Base-by-base conservation (phyloP, 139 green algal species). In the Haematococcus sp. region DNA sequence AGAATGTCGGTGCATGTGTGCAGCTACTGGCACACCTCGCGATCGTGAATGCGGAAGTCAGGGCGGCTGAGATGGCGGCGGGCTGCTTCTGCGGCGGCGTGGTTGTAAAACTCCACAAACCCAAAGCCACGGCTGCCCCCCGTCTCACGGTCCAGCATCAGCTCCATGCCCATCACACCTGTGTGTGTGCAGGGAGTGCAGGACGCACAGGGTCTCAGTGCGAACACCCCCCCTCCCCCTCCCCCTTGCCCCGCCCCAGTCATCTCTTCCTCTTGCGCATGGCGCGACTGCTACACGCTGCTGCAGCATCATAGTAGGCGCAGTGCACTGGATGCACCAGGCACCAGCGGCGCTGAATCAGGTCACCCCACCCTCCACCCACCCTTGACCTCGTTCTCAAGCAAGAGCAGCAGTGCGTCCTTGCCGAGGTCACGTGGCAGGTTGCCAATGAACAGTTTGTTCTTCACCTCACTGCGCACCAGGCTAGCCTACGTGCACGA, bases 51-150 rank as follows among this genome's bases (percentile, higher is more conserved):
- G 81, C 76, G 88, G 77, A 91, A 93, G 55, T 87, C 80, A 13
- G 88, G 75, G 33, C 79, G 54, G 20, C 67, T 84, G 22, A 97
- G 75, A 3, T 76, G 70, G 1, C 76, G 73, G 44, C 91, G 88
- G 17, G 93, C 92, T 13, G 65, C n/a, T 17, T 89, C 77, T 4
- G 93, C 93, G 43, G 83, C 88, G 0, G 88, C 81, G 35, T 95
- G 76, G 81, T 98, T 98, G 87, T 97, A 96, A 74, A 96, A 97
- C 43, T 92, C 87, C 1, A 94, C 27, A 72, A 98, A 98, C 43
- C 78, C 88, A 78, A 97, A 98, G 71, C 93, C 93, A 4, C 93
- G 81, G 76, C 91, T 94, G n/a, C 77, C 60, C 25, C 86, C 81
- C 13, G 85, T 80, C 16, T 94, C 89, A 66, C 81, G 85, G 70